Percentiles rank a stretch among this genome's conserved stretches.
phyloP scores from a whole-genome alignment of 257 asterid genomes.

The Solanum infundibuliforme region DNA sequence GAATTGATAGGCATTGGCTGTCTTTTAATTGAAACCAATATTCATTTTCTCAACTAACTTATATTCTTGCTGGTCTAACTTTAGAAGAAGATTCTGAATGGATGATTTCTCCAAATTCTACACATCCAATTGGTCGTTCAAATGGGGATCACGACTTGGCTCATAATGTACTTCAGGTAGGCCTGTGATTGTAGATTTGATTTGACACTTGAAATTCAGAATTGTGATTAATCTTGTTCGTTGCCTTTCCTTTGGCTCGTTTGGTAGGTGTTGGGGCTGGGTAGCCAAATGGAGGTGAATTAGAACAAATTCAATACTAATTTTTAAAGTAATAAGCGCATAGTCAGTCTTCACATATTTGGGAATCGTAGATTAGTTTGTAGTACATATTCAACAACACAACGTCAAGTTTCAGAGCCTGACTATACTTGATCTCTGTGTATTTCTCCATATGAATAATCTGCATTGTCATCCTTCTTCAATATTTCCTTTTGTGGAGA shows the following conservation, averaged over 20 bases:
- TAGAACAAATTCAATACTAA: not conserved
- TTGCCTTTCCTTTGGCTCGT: not conserved
- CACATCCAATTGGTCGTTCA: constrained; percentile 56
- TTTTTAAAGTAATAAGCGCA: not conserved
- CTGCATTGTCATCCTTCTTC: not conserved
- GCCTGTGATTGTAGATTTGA: not conserved
- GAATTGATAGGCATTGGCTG: not conserved
- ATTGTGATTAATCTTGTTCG: not conserved
- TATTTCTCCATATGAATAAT: not conserved
- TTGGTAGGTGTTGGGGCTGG: not conserved
- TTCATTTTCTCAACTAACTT: not conserved
- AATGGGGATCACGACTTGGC: constrained; percentile 72
- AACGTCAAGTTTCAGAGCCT: not conserved
- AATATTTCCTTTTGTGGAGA: not conserved
- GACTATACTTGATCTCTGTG: not conserved
- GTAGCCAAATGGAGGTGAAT: not conserved
- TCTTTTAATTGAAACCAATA: not conserved
- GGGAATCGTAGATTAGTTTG: not conserved
- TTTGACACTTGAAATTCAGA: not conserved
- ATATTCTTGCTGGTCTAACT: not conserved
- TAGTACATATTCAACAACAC: not conserved
- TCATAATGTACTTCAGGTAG: constrained; percentile 64
- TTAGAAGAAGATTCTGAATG: constrained; percentile 57
- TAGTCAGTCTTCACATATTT: not conserved
- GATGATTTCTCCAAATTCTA: constrained; percentile 23